Evolutionary conservation across 176 grass and related monocot species (phyloP), one percentile per base, ranked within the genome.

Genomic region (Pontederia crassipes): DNA sequence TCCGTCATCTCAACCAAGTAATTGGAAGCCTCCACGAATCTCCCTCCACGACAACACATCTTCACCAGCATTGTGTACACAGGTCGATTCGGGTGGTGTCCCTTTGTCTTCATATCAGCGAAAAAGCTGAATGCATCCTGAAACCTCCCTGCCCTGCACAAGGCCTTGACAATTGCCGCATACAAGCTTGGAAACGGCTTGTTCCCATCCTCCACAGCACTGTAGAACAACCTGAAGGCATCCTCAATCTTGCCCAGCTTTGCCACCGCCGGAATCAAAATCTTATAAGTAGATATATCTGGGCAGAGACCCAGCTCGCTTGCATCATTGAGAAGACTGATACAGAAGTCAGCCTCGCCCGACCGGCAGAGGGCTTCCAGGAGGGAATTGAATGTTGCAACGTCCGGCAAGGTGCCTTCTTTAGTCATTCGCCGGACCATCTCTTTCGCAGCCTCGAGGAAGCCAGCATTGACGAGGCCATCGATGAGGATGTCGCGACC

Each of bases 41-140:
- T 80, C 63, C 87, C 87, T 9, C 87, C 87, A 12, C 87, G 83
- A 62, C 78, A 81, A 45, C 78, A 91, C 93, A 97, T 91, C 77
- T 97, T 91, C 55, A 97, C 79, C 75, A 97, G 81, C 93, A 97
- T 97, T 17, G 80, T 86, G 75, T 88, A 91, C 9, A 97, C 87
- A 12, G 93, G 87, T n/a, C 87, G 81, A 72, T 88, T 88, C 0
- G 87, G 78, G 0, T 76, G 76, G 55, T 91, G 92, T 2, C 79
- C 79, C 62, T 87, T 85, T 4, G 59, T 67, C 71, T 85, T 97
- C 84, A 88, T 83, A 68, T 91, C 92, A n/a, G 57, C 76, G 66
- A 97, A 97, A 50, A 91, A 91, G 48, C 69, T 65, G 4, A 84
- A 88, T 54, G 92, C 92, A 71, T 97, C 92, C 2, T 63, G 62